Evolutionary conservation across 495 filamentous ascomycete species (phyloP).

Genomic region (Echria macrotheca): DNA sequence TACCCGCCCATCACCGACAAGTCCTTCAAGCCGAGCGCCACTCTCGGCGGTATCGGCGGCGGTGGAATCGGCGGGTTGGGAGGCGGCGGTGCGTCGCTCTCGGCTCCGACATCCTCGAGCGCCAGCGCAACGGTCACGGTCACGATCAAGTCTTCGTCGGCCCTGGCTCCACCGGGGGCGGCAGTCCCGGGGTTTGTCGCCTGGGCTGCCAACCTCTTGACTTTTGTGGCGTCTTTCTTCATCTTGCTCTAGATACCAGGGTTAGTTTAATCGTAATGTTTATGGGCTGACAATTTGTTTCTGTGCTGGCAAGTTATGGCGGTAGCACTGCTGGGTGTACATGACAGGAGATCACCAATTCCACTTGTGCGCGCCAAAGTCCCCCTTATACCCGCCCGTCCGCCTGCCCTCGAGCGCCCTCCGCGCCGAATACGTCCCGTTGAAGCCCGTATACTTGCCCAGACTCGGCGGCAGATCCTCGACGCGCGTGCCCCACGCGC

Average conservation of each 20-base stretch:
- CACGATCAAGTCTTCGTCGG: neutral
- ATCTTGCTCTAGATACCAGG: conserved; percentile 6
- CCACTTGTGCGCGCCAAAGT: conserved; percentile 4
- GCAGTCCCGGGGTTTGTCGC: neutral
- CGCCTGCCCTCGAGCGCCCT: neutral
- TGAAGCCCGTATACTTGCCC: conserved; percentile 32
- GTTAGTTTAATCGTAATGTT: no score
- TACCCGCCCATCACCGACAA: neutral
- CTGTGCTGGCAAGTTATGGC: no score
- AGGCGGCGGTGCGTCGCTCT: no score
- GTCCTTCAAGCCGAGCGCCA: neutral
- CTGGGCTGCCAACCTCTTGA: conserved; percentile 10
- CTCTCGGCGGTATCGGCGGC: neutral
- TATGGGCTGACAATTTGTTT: neutral
- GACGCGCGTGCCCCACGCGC: conserved; percentile 60
- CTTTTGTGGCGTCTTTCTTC: conserved; percentile 14
- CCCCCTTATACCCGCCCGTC: conserved; percentile 1
- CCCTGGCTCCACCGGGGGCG: neutral
- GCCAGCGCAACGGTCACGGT: neutral
- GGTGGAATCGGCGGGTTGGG: no score
- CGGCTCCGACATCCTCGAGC: conserved; percentile 9
- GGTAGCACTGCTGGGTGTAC: neutral
- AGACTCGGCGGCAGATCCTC: conserved; percentile 61
- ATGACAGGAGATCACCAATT: neutral
- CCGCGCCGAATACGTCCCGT: conserved; percentile 13